Evolutionary conservation across 768 basidiomycete species (phyloP), one percentile per base, ranked within the genome.

Genomic region (Leccinum barrowsii): DNA sequence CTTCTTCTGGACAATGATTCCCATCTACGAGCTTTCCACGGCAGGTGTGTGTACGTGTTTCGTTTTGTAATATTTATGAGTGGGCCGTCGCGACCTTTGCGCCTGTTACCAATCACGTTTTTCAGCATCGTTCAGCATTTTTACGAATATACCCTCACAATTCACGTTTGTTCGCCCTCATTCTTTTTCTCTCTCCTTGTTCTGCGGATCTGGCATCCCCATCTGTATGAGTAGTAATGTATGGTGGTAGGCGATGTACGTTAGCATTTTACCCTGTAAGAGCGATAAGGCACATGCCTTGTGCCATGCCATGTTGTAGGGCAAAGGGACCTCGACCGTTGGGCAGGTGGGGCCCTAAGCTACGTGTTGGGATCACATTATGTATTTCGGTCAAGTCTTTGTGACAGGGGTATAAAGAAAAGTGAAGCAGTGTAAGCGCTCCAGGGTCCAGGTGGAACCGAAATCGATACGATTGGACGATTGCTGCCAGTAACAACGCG

Each of bases 181-280:
- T 11, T 32, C 17, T 30, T 50, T 55, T 6, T 17, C 28, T 24
- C 15, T 22, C 40, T 42, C 40, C 4, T 44, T 44, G 42, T 28
- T 49, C 53, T 22, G 48, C 7, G 66, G 67, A 63, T 67, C 65
- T 47, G 65, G 65, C 11, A 67, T 67, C 67, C 66, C 19, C n/a
- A 30, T 32, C 37, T 67, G 65, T 67, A 67, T 59, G 58, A 52
- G 26, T 62, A 67, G 58, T 57, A 22, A n/a, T 48, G 21, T 37
- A 51, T 44, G 50, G 59, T n/a, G 57, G 37, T 59, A 58, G 67
- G 58, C 54, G 52, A 44, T 58, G 51, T 62, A 66, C 49, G 62
- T 67, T 55, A 52, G 47, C 52, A 11, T 60, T 21, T 54, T 35
- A 8, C n/a, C 47, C 5, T 49, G 51, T 52, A 56, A 13, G 55